Percentiles rank a stretch among this genome's conserved stretches.
These are phyloP conservation scores for Forsythia suspensa DNA, from an alignment of 257 asterid genomes.

Conservation along the genomic window DNA sequence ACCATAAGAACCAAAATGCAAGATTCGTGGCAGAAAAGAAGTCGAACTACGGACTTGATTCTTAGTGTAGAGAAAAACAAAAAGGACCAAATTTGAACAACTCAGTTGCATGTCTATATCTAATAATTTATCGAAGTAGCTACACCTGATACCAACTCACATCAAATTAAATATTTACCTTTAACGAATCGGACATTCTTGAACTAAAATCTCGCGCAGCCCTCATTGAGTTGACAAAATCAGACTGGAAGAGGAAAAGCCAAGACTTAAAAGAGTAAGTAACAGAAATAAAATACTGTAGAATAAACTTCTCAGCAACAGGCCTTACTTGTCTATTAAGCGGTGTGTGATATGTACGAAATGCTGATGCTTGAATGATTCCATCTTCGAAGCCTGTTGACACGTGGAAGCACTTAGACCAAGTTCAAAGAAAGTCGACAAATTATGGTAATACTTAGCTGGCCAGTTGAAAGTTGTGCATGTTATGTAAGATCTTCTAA, in stretches of 20 bases:
- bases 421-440: slow-evolving; percentile 18
- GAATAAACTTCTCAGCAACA: neutral
- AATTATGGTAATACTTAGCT: neutral
- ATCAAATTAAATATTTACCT: slow-evolving; percentile 44
- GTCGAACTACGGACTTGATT: neutral
- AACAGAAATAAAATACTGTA: neutral
- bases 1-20: neutral
- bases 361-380: slow-evolving; percentile 80
- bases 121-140: neutral
- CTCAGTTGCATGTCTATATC: neutral
- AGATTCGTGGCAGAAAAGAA: neutral
- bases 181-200: slow-evolving; percentile 71
- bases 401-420: slow-evolving; percentile 20
- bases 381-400: slow-evolving; percentile 74
- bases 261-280: slow-evolving; percentile 3
- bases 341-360: slow-evolving; percentile 95
- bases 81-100: neutral
- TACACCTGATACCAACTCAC: slow-evolving; percentile 4
- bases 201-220: slow-evolving; percentile 95
- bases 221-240: slow-evolving; percentile 90
- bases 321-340: slow-evolving; percentile 79
- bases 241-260: slow-evolving; percentile 45
- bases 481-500: neutral
- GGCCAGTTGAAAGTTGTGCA: neutral
- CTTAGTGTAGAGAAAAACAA: neutral